Percentiles rank a stretch among this genome's conserved stretches.
These are phyloP conservation scores for Nothophoma quercina DNA, from an alignment of 2,329 filamentous ascomycete species.

Conservation along the genomic window DNA sequence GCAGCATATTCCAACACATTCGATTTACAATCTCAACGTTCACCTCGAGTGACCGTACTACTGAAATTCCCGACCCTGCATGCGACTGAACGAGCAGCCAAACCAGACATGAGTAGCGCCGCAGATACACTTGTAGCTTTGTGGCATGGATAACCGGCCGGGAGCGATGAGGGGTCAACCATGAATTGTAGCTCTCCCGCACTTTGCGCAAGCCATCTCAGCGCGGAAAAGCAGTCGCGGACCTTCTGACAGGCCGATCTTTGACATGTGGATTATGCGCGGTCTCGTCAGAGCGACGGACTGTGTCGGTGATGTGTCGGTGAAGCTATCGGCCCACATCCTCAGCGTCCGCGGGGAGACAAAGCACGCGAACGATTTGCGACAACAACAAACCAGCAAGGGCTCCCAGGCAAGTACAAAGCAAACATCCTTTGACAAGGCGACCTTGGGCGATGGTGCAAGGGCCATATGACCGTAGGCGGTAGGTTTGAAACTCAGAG, in stretches of 20 bases:
- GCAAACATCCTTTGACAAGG: slow-evolving; percentile 9
- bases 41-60: background rate
- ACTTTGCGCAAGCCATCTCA: slow-evolving; percentile 36
- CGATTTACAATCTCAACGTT: background rate
- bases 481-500: slow-evolving; percentile 37
- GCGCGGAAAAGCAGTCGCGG: slow-evolving; percentile 30
- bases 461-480: slow-evolving; percentile 26
- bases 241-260: slow-evolving; percentile 25
- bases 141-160: slow-evolving; percentile 36
- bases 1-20: slow-evolving; percentile 8
- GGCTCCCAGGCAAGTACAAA: slow-evolving; percentile 16
- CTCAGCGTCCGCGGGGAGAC: slow-evolving; percentile 30
- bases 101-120: slow-evolving; percentile 40
- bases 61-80: slow-evolving; percentile 35
- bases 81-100: slow-evolving; percentile 37
- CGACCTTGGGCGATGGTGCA: slow-evolving; percentile 14
- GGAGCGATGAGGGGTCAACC: slow-evolving; percentile 39
- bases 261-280: slow-evolving; percentile 26
- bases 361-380: slow-evolving; percentile 36
- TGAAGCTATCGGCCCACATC: slow-evolving; percentile 38
- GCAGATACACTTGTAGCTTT: slow-evolving; percentile 34
- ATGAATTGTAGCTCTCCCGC: slow-evolving; percentile 34
- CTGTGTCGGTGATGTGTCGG: slow-evolving; percentile 40
- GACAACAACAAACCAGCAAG: slow-evolving; percentile 19
- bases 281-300: slow-evolving; percentile 30